phyloP scores from a whole-genome alignment of 495 filamentous ascomycete species.

The Podospora fimiseda region DNA sequence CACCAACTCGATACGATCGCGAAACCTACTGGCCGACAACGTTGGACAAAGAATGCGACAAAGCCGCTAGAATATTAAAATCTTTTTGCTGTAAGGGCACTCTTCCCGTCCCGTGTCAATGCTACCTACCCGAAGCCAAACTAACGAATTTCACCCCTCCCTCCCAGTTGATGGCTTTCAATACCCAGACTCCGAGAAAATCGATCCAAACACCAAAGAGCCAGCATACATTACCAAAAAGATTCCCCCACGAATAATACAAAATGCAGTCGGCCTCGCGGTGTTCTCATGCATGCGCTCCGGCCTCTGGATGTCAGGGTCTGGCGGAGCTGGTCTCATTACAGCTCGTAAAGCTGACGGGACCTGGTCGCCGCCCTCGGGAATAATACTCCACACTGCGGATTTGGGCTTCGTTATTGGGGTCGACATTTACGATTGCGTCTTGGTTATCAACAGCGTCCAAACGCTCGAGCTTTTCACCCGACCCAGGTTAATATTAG shows the following conservation, averaged over 20 bases:
- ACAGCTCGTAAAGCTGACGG: conserved; percentile 74
- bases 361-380: conserved; percentile 82
- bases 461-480: conserved; percentile 76
- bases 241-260: conserved; percentile 75
- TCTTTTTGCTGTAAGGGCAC: conserved; percentile 65
- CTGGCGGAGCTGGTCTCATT: conserved; percentile 77
- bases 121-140: not conserved
- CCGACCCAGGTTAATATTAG: conserved; percentile 67
- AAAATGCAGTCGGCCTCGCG: conserved; percentile 77
- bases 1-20: conserved; percentile 38
- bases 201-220: conserved; percentile 18
- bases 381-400: conserved; percentile 79
- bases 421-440: conserved; percentile 89
- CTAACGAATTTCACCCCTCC: too few species aligned
- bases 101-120: not conserved
- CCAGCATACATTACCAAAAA: conserved; percentile 60
- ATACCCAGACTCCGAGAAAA: conserved; percentile 26
- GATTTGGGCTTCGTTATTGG: conserved; percentile 83
- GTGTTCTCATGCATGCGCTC: conserved; percentile 93
- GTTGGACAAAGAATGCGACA: conserved; percentile 78
- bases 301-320: conserved; percentile 84
- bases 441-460: conserved; percentile 80
- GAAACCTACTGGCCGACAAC: conserved; percentile 78
- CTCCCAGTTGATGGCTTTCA: conserved; percentile 44
- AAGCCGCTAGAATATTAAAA: conserved; percentile 75